Conservation (phyloP, 2,329 filamentous ascomycete genomes). For the Cercospora brassicicola region DNA sequence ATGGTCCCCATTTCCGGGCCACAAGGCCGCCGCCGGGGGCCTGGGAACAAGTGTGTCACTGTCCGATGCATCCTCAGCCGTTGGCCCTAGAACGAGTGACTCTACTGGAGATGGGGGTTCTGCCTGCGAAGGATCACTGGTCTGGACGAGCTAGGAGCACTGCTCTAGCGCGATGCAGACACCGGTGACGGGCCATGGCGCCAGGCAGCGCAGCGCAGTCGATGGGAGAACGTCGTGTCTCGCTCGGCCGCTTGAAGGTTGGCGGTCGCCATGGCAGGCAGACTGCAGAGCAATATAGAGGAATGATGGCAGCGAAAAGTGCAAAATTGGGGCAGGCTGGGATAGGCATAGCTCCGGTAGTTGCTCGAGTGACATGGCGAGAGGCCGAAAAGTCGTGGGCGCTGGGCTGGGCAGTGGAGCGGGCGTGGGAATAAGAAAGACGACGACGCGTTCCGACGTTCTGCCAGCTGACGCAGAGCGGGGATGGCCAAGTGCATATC, state of each 20-base stretch:
- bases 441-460: neutral
- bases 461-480: neutral
- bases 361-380: neutral
- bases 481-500: neutral
- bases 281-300: neutral
- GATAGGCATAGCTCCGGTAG: neutral
- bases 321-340: neutral
- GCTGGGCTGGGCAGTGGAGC: neutral
- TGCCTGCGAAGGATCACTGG: neutral
- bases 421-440: neutral
- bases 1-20: neutral
- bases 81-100: neutral
- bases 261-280: neutral
- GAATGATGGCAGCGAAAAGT: neutral
- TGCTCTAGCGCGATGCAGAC: neutral
- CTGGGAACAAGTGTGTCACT: neutral
- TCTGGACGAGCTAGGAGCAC: neutral
- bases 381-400: neutral
- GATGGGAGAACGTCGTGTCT: neutral
- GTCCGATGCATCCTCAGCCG: neutral
- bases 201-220: neutral
- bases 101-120: neutral
- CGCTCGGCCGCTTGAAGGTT: neutral
- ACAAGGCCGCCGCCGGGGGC: neutral
- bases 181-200: neutral